A percentile compares a stretch with the other conserved stretches of the same genome.
These are phyloP conservation scores for Escovopsis sp. DNA, from an alignment of 2,329 filamentous ascomycete genomes.

Conservation along the genomic window DNA sequence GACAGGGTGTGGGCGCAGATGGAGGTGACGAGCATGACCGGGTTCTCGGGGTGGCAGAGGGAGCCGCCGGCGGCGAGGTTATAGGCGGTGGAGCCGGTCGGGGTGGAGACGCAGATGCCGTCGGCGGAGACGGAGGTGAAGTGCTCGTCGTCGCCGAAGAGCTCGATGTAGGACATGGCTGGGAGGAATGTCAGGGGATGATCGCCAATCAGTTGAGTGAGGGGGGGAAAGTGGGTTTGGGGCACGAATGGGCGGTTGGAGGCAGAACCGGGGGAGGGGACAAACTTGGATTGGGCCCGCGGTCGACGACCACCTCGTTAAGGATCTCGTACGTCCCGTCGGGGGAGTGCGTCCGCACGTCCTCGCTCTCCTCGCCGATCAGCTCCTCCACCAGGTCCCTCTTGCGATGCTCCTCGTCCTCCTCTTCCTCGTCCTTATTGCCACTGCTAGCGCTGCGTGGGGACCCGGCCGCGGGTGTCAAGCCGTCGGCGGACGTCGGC, in stretches of 20 bases:
- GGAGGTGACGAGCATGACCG: slow-evolving; percentile 83
- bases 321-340: slow-evolving; percentile 79
- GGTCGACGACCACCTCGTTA: slow-evolving; percentile 92
- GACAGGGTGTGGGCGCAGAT: slow-evolving; percentile 92
- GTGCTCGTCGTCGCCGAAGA: slow-evolving; percentile 90
- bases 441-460: too few relatives aligned
- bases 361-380: slow-evolving; percentile 70
- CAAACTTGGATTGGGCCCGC: slow-evolving; percentile 82
- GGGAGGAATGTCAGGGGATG: not conserved
- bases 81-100: slow-evolving; percentile 88
- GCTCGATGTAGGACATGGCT: slow-evolving; percentile 84
- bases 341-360: slow-evolving; percentile 70
- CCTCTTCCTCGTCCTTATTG: slow-evolving; percentile 15
- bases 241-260: too few relatives aligned
- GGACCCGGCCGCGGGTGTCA: too few relatives aligned
- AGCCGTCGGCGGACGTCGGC: too few relatives aligned
- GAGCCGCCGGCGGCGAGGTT: slow-evolving; percentile 93
- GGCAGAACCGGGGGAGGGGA: too few relatives aligned
- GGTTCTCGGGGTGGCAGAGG: slow-evolving; percentile 89
- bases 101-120: slow-evolving; percentile 84
- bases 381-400: slow-evolving; percentile 78
- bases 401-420: slow-evolving; percentile 21
- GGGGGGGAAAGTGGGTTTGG: too few relatives aligned
- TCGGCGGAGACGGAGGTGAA: slow-evolving; percentile 90
- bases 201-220: too few relatives aligned